These are phyloP conservation scores for Pythium plurisporium DNA, from an alignment of 352 stramenopile species.

Conservation along the genomic window DNA sequence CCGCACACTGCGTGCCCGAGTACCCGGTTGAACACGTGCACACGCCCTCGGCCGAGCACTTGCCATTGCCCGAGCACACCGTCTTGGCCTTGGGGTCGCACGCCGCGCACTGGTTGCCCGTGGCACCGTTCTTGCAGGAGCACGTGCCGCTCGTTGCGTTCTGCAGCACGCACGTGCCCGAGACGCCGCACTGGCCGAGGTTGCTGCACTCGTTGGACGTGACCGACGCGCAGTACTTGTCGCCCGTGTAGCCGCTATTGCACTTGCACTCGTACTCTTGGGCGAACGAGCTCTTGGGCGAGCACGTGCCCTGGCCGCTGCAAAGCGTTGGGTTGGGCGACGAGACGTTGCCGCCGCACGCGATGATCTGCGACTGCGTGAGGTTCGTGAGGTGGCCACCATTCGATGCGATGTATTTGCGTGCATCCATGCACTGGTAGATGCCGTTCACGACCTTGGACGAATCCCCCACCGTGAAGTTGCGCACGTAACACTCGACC, in stretches of 20 bases:
- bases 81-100: constrained; percentile 40
- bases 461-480: constrained; percentile 45
- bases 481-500: constrained; percentile 66
- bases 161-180: constrained; percentile 42
- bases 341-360: constrained; percentile 49
- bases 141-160: constrained; percentile 36
- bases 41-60: constrained; percentile 32
- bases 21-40: constrained; percentile 61
- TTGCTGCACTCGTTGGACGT: constrained; percentile 72
- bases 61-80: constrained; percentile 50
- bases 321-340: constrained; percentile 40
- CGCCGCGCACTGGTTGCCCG: constrained; percentile 56
- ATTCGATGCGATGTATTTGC: constrained; percentile 55
- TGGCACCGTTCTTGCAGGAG: constrained; percentile 43
- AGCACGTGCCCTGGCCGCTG: constrained; percentile 67
- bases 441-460: constrained; percentile 60
- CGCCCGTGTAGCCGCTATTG: constrained; percentile 61
- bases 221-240: constrained; percentile 43
- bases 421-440: constrained; percentile 70
- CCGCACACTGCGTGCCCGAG: constrained; percentile 55
- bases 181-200: constrained; percentile 57
- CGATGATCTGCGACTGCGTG: constrained; percentile 41
- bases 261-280: constrained; percentile 75
- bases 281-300: constrained; percentile 45
- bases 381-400: constrained; percentile 61